A percentile compares a stretch with the other conserved stretches of the same genome.
Evolutionary conservation across 1,284 basidiomycete genomes (phyloP).

Genomic region (Neolentinus lepideus): DNA sequence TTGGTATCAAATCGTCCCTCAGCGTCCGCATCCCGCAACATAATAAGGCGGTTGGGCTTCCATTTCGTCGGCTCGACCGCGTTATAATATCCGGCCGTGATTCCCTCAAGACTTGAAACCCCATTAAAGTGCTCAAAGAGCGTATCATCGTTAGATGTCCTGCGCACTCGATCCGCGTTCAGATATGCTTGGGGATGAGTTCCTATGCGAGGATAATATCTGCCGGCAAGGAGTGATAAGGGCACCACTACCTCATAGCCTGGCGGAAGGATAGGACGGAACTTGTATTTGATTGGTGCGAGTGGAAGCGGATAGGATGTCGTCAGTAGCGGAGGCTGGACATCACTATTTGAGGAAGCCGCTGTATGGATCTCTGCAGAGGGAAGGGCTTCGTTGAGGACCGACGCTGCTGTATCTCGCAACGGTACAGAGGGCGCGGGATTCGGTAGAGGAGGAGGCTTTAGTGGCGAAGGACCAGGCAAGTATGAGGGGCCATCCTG

Average conservation of each 20-base stretch:
- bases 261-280: constrained; percentile 58
- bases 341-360: constrained; percentile 19
- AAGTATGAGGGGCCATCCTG: constrained; percentile 14
- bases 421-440: constrained; percentile 19
- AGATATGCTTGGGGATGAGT: constrained; percentile 39
- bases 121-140: constrained; percentile 34
- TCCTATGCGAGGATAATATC: constrained; percentile 68
- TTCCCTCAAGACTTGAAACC: constrained; percentile 61
- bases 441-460: constrained; percentile 22
- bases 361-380: constrained; percentile 5
- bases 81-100: constrained; percentile 40
- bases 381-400: constrained; percentile 11
- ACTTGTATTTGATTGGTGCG: constrained; percentile 58
- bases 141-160: constrained; percentile 18
- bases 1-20: constrained; percentile 2
- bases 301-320: constrained; percentile 42
- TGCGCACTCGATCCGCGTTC: constrained; percentile 33
- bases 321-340: constrained; percentile 31
- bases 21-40: constrained; percentile 10
- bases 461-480: constrained; percentile 22
- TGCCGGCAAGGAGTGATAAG: constrained; percentile 58
- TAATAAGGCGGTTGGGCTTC: constrained; percentile 8
- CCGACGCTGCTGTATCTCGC: constrained; percentile 9
- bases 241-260: constrained; percentile 60
- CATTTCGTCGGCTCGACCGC: constrained; percentile 12